Evolutionary conservation across 2,329 filamentous ascomycete genomes (phyloP).

Genomic region (Neoascochyta sp.): DNA sequence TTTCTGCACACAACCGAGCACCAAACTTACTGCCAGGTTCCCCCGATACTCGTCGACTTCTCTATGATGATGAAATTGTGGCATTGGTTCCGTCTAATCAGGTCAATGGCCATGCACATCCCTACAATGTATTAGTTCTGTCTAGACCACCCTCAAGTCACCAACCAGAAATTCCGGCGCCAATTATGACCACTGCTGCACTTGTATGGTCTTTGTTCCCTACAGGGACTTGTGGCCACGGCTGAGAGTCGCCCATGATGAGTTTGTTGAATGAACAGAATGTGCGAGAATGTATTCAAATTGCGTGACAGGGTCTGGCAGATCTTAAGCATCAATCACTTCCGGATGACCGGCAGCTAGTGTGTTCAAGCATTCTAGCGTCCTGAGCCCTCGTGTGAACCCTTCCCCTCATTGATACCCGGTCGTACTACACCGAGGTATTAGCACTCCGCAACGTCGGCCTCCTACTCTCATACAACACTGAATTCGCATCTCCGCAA

Average conservation of each 20-base stretch:
- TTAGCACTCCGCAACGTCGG: too few species aligned
- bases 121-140: constrained; percentile 27
- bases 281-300: too few species aligned
- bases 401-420: too few species aligned
- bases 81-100: constrained; percentile 51
- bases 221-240: constrained; percentile 46
- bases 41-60: constrained; percentile 52
- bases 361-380: too few species aligned
- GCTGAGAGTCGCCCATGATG: constrained; percentile 40
- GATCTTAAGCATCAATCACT: too few species aligned
- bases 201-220: constrained; percentile 52
- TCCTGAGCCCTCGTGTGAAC: too few species aligned
- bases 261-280: too few species aligned
- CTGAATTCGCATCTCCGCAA: too few species aligned
- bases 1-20: not conserved
- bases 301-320: too few species aligned
- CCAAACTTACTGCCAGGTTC: constrained; percentile 46
- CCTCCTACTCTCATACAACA: too few species aligned
- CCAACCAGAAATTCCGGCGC: constrained; percentile 52
- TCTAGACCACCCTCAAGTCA: not conserved
- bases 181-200: constrained; percentile 56
- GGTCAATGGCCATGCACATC: constrained; percentile 56
- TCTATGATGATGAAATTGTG: constrained; percentile 57
- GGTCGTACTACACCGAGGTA: too few species aligned
- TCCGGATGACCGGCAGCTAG: too few species aligned